These are phyloP conservation scores for Alternaria tenuissima DNA, from an alignment of 2,329 filamentous ascomycete species.

Conservation along the genomic window DNA sequence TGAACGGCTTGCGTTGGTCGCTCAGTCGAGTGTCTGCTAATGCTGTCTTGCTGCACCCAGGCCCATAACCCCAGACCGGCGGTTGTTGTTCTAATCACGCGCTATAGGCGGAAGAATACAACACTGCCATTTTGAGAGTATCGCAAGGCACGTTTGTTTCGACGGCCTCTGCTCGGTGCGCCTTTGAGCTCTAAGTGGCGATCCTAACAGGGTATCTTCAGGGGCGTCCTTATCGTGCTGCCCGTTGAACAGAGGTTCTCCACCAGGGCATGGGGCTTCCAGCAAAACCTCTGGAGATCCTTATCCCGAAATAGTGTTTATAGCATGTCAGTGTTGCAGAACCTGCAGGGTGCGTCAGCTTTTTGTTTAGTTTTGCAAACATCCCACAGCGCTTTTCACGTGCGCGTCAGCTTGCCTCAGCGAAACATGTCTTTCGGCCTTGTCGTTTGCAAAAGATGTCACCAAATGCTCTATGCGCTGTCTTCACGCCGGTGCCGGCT, in stretches of 20 bases:
- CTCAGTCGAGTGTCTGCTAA: slow-evolving; percentile 36
- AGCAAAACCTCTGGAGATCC: slow-evolving; percentile 22
- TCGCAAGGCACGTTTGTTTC: slow-evolving; percentile 5
- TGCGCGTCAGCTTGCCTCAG: slow-evolving; percentile 9
- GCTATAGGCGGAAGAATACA: slow-evolving; percentile 19
- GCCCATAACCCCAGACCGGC: slow-evolving; percentile 30
- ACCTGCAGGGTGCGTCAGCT: slow-evolving; percentile 24
- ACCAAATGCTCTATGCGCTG: slow-evolving; percentile 3
- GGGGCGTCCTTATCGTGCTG: slow-evolving; percentile 24
- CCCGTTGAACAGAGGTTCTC: slow-evolving; percentile 21
- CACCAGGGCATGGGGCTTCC: slow-evolving; percentile 16
- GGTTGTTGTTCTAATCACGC: slow-evolving; percentile 31
- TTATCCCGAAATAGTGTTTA: slow-evolving; percentile 19
- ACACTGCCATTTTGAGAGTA: slow-evolving; percentile 13
- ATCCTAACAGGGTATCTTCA: slow-evolving; percentile 22
- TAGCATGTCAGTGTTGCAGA: slow-evolving; percentile 31
- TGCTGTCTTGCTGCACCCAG: slow-evolving; percentile 21
- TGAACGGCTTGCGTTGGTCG: slow-evolving; percentile 34
- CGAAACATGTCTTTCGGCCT: slow-evolving; percentile 7
- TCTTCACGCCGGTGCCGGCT: slow-evolving; percentile 12
- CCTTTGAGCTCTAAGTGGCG: slow-evolving; percentile 12
- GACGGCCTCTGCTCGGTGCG: slow-evolving; percentile 14
- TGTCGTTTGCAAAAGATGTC: slow-evolving; percentile 5
- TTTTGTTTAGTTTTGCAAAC: slow-evolving; percentile 20
- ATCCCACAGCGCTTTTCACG: slow-evolving; percentile 16